These are phyloP conservation scores for Litchi chinensis DNA, from an alignment of 345 rosid genomes.

Conservation along the genomic window DNA sequence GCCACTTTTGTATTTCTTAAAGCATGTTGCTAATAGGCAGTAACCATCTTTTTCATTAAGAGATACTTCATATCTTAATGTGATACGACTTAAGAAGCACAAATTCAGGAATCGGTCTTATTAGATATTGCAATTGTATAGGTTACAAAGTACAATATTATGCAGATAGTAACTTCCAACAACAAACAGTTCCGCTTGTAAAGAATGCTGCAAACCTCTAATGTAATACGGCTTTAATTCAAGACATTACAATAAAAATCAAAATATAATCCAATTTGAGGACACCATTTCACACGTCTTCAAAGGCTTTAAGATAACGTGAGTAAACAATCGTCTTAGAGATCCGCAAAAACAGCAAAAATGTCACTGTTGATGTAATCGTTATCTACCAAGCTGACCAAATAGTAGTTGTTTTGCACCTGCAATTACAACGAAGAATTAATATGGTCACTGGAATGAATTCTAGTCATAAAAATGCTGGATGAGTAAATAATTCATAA, in stretches of 20 bases:
- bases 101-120: too few relatives aligned
- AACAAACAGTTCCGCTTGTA: too few relatives aligned
- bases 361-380: conserved; percentile 70
- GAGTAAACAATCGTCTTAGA: conserved; percentile 36
- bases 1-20: neutral
- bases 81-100: too few relatives aligned
- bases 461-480: neutral
- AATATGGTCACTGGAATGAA: neutral
- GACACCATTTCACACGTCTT: neutral
- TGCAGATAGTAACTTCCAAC: neutral
- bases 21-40: too few relatives aligned
- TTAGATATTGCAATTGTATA: too few relatives aligned
- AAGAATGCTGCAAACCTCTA: neutral
- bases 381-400: conserved; percentile 94
- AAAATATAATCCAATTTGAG: neutral
- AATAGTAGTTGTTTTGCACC: conserved; percentile 74
- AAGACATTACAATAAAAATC: neutral
- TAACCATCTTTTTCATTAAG: too few relatives aligned
- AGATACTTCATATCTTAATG: too few relatives aligned
- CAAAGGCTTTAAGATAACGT: neutral
- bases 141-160: too few relatives aligned
- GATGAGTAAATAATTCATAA: neutral
- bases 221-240: neutral
- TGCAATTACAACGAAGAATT: conserved; percentile 34
- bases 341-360: conserved; percentile 59